phyloP scores from a whole-genome alignment of 306 rosid genomes.

The Fagus crenata region DNA sequence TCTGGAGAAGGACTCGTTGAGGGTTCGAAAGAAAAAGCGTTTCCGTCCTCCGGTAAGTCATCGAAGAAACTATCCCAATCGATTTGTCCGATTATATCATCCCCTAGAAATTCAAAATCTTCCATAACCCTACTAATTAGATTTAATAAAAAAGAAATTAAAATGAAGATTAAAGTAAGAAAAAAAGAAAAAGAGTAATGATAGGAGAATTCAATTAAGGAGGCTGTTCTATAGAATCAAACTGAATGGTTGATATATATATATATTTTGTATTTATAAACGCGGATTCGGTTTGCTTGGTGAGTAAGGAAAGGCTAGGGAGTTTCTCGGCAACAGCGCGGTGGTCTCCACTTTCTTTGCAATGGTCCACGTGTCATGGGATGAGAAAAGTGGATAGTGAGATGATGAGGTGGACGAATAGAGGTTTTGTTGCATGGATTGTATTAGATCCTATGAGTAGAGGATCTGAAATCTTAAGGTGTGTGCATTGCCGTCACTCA shows the following conservation, averaged over 20 bases:
- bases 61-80: constrained; percentile 44
- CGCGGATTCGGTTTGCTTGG: neutral
- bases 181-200: neutral
- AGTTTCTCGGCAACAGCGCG: too few relatives aligned
- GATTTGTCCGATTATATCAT: constrained; percentile 25
- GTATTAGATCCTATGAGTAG: too few relatives aligned
- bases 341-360: too few relatives aligned
- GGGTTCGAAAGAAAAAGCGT: constrained; percentile 21
- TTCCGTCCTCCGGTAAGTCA: constrained; percentile 14
- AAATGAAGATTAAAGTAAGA: neutral
- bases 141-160: neutral
- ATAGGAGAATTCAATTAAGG: neutral
- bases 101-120: constrained; percentile 7
- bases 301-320: too few relatives aligned
- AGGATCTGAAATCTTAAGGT: neutral
- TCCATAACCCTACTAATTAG: constrained; percentile 16
- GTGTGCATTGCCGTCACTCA: constrained; percentile 4
- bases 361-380: too few relatives aligned
- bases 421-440: too few relatives aligned
- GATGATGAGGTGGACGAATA: too few relatives aligned
- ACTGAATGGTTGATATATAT: too few relatives aligned
- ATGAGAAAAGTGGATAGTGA: too few relatives aligned
- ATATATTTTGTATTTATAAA: neutral
- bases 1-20: constrained; percentile 13
- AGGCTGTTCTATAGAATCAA: neutral